phyloP scores from a whole-genome alignment of 2,329 filamentous ascomycete species.

The Neospermospora avenae region DNA sequence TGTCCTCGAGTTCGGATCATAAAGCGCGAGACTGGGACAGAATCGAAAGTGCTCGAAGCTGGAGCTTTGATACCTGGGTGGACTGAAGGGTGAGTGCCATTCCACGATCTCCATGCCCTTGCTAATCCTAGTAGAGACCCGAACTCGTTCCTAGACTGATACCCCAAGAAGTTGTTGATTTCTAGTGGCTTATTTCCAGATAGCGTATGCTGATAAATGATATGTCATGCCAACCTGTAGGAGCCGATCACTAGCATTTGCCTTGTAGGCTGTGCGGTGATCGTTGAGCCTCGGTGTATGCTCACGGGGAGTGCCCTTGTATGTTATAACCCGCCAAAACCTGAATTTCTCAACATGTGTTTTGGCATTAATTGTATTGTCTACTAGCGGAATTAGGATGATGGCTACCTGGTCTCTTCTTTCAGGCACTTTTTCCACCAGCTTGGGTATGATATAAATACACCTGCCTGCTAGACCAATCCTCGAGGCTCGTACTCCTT shows the following conservation, averaged over 20 bases:
- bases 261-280: not conserved
- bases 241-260: not conserved
- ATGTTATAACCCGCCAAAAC: too few relatives aligned
- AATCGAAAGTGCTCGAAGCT: constrained; percentile 16
- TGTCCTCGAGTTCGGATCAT: constrained; percentile 28
- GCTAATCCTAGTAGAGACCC: not conserved
- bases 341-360: too few relatives aligned
- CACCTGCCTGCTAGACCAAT: too few relatives aligned
- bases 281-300: too few relatives aligned
- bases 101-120: not conserved
- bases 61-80: constrained; percentile 25
- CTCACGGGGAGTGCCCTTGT: too few relatives aligned
- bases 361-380: too few relatives aligned
- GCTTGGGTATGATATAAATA: not conserved
- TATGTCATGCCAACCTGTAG: not conserved
- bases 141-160: not conserved
- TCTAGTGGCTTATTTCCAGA: not conserved
- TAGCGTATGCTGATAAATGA: not conserved
- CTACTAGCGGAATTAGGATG: not conserved
- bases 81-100: constrained; percentile 18
- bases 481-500: too few relatives aligned
- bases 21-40: constrained; percentile 14
- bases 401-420: not conserved
- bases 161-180: not conserved
- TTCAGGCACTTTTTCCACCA: not conserved